Base-by-base conservation (phyloP, 306 rosid species). In the Quercus gilva region DNA sequence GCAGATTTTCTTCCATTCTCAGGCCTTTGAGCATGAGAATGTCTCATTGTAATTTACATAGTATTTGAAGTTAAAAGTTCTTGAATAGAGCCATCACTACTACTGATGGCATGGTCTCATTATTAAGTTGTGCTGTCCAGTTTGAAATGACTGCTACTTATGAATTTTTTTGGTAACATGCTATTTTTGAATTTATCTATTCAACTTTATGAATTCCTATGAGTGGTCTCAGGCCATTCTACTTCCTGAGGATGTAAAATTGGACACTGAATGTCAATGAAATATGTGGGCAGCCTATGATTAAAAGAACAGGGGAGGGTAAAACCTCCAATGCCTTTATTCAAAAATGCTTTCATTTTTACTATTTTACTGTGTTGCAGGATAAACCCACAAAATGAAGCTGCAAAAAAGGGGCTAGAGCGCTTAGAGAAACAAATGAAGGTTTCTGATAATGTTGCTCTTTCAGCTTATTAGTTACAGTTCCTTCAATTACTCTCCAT, bases 341-440 rank as follows among this genome's bases (percentile, higher is more conserved):
- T 18, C 2, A 31, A 41, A 65, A 23, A n/a, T 26, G 55, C 25
- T 29, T 29, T 56, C 15, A 49, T 33, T 45, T 51, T 83, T 63
- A 81, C 28, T 33, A 11, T 78, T 77, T 82, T 83, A 28, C 73
- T 55, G 37, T 67, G 69, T 87, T 80, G 81, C 92, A 96, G 99
- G 90, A 87, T 96, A 87, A 96, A 96, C 85, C 86, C 90, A 41
- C 99, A 89, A 78, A 96, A 93, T 75, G 97, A 93, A 86, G 99
- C 97, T 75, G 99, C 98, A 45, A 96, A 90, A 75, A 90, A 89
- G 74, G 98, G 99, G 35, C 89, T 96, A 55, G 98, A 93, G 80
- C 97, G 99, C 79, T 85, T 96, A 74, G 99, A 96, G 87, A 96
- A 96, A 85, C 98, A 82, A 76, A 93, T 93, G 99, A 93, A 96